phyloP scores from a whole-genome alignment of 345 rosid species.

The Syzygium aqueum region DNA sequence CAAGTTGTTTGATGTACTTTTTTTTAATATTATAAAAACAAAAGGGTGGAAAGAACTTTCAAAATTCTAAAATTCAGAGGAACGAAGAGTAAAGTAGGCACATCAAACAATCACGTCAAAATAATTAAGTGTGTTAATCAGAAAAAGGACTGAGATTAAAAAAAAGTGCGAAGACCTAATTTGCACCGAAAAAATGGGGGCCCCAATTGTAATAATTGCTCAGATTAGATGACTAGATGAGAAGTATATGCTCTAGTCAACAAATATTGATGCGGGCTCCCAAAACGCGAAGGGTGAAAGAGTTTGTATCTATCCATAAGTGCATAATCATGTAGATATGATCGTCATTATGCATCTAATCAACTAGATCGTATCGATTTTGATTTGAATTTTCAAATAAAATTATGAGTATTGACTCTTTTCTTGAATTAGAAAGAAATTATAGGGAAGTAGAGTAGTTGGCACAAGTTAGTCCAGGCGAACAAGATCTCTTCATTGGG shows the following conservation, averaged over 20 bases:
- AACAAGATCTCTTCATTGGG: background rate
- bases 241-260: background rate
- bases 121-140: background rate
- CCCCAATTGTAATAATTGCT: background rate
- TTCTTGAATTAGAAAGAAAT: background rate
- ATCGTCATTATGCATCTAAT: background rate
- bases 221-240: background rate
- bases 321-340: background rate
- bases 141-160: background rate
- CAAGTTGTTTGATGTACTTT: background rate
- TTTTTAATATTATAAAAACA: background rate
- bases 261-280: background rate
- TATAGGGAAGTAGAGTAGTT: background rate
- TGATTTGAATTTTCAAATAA: background rate
- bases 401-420: background rate
- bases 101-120: background rate
- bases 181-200: background rate
- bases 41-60: background rate
- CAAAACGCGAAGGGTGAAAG: background rate
- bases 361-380: background rate
- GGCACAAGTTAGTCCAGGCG: too few species aligned
- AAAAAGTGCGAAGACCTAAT: background rate
- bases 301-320: background rate
- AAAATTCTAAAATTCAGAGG: background rate
- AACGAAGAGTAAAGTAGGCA: background rate